Evolutionary conservation across 2,329 filamentous ascomycete species (phyloP).

Genomic region (Cercospora janseana): DNA sequence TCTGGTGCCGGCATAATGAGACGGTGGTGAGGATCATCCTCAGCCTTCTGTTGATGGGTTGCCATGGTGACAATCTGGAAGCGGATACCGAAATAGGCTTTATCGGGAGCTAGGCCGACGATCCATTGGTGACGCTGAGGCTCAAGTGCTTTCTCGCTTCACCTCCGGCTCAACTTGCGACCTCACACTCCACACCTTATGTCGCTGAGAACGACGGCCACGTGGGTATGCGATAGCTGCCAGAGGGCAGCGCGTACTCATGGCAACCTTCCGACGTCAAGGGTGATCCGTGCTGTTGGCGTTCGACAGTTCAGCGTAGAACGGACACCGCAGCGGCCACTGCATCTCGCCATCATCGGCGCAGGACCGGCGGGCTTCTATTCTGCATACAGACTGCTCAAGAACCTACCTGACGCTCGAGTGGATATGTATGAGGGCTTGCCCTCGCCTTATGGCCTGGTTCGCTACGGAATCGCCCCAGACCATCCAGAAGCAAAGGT

Average conservation of each 20-base stretch:
- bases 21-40: neutral
- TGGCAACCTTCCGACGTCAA: slow-evolving; percentile 21
- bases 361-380: slow-evolving; percentile 97
- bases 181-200: slow-evolving; percentile 11
- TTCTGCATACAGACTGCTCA: slow-evolving; percentile 80
- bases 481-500: slow-evolving; percentile 99
- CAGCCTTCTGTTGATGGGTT: slow-evolving; percentile 2
- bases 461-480: slow-evolving; percentile 92
- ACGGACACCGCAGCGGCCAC: slow-evolving; percentile 42
- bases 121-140: slow-evolving; percentile 4
- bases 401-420: slow-evolving; percentile 65
- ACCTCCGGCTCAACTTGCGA: slow-evolving; percentile 6
- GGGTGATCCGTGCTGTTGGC: neutral
- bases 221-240: slow-evolving; percentile 26
- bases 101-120: neutral
- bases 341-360: slow-evolving; percentile 79
- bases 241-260: slow-evolving; percentile 18
- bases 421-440: slow-evolving; percentile 97
- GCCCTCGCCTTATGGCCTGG: slow-evolving; percentile 88
- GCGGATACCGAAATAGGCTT: neutral
- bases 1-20: slow-evolving; percentile 7
- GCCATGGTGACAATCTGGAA: too few species aligned
- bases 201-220: slow-evolving; percentile 17
- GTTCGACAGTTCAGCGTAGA: slow-evolving; percentile 30
- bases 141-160: neutral